These are phyloP conservation scores for Cercophora newfieldiana DNA, from an alignment of 495 filamentous ascomycete species.

Conservation along the genomic window DNA sequence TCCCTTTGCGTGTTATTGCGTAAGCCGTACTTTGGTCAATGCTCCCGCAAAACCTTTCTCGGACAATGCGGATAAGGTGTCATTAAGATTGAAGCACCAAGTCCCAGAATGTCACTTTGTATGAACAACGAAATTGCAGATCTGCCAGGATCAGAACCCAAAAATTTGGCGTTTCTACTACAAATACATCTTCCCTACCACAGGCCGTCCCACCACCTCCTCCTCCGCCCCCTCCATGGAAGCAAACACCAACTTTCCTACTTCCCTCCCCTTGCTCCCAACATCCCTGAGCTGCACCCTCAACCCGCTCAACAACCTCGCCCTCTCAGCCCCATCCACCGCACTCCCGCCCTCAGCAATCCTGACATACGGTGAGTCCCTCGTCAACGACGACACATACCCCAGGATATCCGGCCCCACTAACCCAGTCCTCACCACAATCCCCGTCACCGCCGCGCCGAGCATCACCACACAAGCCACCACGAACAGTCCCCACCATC, in stretches of 20 bases:
- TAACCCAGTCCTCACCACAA: not conserved
- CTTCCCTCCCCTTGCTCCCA: not conserved
- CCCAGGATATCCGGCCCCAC: not conserved
- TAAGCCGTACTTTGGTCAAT: not conserved
- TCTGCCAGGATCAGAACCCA: no score
- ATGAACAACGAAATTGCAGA: no score
- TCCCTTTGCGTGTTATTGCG: not conserved
- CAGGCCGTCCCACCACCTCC: no score
- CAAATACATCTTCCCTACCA: no score
- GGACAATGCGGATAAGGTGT: not conserved
- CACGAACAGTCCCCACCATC: not conserved
- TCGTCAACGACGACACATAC: not conserved
- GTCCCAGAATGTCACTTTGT: no score
- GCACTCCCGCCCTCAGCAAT: not conserved
- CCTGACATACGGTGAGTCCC: not conserved
- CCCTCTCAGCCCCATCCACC: not conserved
- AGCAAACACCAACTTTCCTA: not conserved
- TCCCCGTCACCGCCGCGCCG: not conserved
- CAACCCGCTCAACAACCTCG: not conserved
- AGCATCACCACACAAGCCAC: not conserved
- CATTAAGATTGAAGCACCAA: not conserved
- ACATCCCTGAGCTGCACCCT: constrained; percentile 2
- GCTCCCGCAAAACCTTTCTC: not conserved
- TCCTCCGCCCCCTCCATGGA: not conserved
- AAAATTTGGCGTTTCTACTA: no score